A percentile compares a stretch with the other conserved stretches of the same genome.
These are phyloP conservation scores for Kwoniella shandongensis DNA, from an alignment of 768 basidiomycete genomes.

Conservation along the genomic window DNA sequence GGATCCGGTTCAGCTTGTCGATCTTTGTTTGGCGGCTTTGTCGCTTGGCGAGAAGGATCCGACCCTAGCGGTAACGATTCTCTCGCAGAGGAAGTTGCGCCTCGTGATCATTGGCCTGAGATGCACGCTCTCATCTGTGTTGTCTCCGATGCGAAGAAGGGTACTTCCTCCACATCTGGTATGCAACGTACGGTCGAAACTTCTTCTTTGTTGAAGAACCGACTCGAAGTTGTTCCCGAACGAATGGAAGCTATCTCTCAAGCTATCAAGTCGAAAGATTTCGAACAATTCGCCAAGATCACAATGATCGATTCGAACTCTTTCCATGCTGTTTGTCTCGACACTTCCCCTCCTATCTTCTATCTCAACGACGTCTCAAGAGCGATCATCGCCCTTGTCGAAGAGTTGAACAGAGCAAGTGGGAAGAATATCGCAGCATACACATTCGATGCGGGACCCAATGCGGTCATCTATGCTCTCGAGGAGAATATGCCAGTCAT, in stretches of 20 bases:
- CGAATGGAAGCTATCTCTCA: conserved; percentile 78
- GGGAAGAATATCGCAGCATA: conserved; percentile 80
- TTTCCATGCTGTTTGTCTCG: conserved; percentile 96
- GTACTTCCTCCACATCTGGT: conserved; percentile 87
- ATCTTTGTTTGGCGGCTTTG: conserved; percentile 94
- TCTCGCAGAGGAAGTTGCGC: conserved; percentile 80
- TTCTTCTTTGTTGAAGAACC: conserved; percentile 78
- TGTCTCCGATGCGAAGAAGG: conserved; percentile 93
- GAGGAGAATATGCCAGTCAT: conserved; percentile 76
- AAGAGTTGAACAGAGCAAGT: conserved; percentile 85
- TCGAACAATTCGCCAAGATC: conserved; percentile 81
- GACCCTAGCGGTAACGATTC: conserved; percentile 75
- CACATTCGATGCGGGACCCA: conserved; percentile 98
- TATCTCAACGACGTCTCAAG: conserved; percentile 97
- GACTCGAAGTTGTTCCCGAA: conserved; percentile 83
- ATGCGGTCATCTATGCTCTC: conserved; percentile 92
- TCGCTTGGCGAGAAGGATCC: conserved; percentile 85
- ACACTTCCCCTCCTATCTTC: conserved; percentile 96
- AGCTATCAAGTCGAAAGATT: conserved; percentile 77
- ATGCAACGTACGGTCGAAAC: conserved; percentile 99
- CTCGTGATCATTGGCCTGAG: conserved; percentile 85
- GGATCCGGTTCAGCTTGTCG: conserved; percentile 98
- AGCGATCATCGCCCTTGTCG: conserved; percentile 85
- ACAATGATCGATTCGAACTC: conserved; percentile 98
- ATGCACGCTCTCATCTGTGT: conserved; percentile 97